Evolutionary conservation across 768 basidiomycete genomes (phyloP).

Genomic region (Kwoniella botswanensis): DNA sequence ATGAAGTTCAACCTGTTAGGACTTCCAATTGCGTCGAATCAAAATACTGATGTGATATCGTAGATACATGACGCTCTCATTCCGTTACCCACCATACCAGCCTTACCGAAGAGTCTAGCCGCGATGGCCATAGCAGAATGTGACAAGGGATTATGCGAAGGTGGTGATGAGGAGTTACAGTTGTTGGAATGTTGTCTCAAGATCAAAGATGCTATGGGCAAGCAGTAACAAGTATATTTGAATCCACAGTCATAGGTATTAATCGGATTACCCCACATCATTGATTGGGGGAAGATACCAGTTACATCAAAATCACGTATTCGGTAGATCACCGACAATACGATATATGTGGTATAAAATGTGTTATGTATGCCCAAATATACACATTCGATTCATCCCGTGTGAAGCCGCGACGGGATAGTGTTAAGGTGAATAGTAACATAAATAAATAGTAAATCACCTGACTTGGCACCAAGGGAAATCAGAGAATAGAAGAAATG

Average conservation of each 20-base stretch:
- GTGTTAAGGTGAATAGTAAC: too few species aligned
- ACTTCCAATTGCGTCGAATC: not conserved
- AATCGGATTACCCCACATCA: not conserved
- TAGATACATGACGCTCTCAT: conserved; percentile 91
- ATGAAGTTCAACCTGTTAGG: too few species aligned
- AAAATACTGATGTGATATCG: not conserved
- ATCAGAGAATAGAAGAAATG: not conserved
- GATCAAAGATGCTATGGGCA: conserved; percentile 66
- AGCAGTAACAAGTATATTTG: conserved; percentile 12
- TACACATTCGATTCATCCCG: not conserved
- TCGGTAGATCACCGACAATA: not conserved
- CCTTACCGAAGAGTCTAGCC: conserved; percentile 77
- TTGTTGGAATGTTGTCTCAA: conserved; percentile 83
- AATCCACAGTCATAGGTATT: not conserved
- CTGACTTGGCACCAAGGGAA: not conserved
- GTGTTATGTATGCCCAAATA: not conserved
- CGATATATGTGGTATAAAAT: not conserved
- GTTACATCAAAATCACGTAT: not conserved
- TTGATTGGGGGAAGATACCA: not conserved
- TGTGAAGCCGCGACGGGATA: not conserved
- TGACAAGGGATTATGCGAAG: conserved; percentile 93
- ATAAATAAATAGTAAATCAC: not conserved
- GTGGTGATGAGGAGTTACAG: conserved; percentile 97
- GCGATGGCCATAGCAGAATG: conserved; percentile 89
- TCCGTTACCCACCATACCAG: conserved; percentile 77